A percentile compares a stretch with the other conserved stretches of the same genome.
phyloP scores from a whole-genome alignment of 2,329 filamentous ascomycete genomes.

The Balansia obtecta region DNA sequence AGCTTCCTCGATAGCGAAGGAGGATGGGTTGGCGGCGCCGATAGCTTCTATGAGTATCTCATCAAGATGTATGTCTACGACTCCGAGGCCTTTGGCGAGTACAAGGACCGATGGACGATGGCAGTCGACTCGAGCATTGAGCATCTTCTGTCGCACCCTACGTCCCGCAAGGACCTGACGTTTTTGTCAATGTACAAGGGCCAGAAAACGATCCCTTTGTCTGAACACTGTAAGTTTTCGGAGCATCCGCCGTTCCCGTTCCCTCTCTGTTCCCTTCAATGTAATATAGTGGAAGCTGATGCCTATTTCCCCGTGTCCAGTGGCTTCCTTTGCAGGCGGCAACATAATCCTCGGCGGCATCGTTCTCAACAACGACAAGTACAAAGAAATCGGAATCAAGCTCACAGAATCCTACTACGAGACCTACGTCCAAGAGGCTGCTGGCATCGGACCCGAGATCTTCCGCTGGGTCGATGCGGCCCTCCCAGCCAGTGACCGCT shows the following conservation, averaged over 20 bases:
- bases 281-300: not conserved
- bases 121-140: slow-evolving; percentile 66
- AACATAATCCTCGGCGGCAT: slow-evolving; percentile 76
- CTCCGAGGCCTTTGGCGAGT: slow-evolving; percentile 44
- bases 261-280: slow-evolving; percentile 20
- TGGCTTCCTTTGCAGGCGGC: slow-evolving; percentile 75
- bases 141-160: slow-evolving; percentile 57
- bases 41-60: slow-evolving; percentile 82
- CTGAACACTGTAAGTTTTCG: slow-evolving; percentile 34
- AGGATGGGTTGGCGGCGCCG: slow-evolving; percentile 65
- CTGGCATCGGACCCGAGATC: slow-evolving; percentile 64
- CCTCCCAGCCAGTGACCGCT: slow-evolving; percentile 20
- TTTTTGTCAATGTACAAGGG: slow-evolving; percentile 51
- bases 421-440: slow-evolving; percentile 57
- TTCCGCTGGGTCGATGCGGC: slow-evolving; percentile 48
- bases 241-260: too few relatives aligned
- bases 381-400: slow-evolving; percentile 60
- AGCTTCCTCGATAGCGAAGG: slow-evolving; percentile 53
- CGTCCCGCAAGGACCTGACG: slow-evolving; percentile 54
- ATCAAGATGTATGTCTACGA: slow-evolving; percentile 88
- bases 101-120: slow-evolving; percentile 62
- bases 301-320: slow-evolving; percentile 17
- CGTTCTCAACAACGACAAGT: slow-evolving; percentile 50
- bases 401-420: slow-evolving; percentile 62
- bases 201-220: slow-evolving; percentile 27